A percentile compares a stretch with the other conserved stretches of the same genome.
Evolutionary conservation across 2,329 filamentous ascomycete species (phyloP).

Genomic region (Xylaria arbuscula): DNA sequence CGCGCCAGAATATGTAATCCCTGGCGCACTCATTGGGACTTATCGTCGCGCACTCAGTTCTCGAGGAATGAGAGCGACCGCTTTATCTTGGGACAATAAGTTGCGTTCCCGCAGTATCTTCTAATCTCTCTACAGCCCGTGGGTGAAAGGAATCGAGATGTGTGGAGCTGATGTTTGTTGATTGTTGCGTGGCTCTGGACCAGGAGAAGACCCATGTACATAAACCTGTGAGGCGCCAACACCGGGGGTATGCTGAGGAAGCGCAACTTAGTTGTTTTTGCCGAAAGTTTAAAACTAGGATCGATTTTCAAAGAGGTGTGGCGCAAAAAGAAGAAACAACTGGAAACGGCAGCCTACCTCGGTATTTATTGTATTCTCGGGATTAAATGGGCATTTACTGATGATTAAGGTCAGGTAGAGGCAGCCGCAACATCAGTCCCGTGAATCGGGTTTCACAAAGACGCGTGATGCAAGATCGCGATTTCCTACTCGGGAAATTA

Average conservation of each 20-base stretch:
- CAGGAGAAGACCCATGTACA: neutral
- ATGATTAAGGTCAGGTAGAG: conserved; percentile 35
- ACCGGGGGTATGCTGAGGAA: too few relatives aligned
- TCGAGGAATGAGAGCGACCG: neutral
- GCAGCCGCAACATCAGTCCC: conserved; percentile 38
- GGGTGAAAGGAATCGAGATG: neutral
- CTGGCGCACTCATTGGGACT: conserved; percentile 48
- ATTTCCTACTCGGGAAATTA: conserved; percentile 27
- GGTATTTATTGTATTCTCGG: conserved; percentile 22
- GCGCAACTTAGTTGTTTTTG: neutral
- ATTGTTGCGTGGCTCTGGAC: neutral
- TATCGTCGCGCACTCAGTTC: neutral
- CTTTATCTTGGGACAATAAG: neutral
- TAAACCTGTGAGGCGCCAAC: neutral
- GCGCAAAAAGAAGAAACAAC: neutral
- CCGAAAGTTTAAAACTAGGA: neutral
- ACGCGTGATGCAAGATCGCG: conserved; percentile 50
- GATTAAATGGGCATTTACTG: conserved; percentile 17
- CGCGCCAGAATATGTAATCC: conserved; percentile 56
- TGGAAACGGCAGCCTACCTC: conserved; percentile 11
- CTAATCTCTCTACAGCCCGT: neutral
- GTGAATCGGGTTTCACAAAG: conserved; percentile 46
- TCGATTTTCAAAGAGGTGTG: conserved; percentile 7
- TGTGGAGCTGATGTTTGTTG: neutral
- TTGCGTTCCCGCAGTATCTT: neutral